Evolutionary conservation across 164 flowering plant species (phyloP).

Genomic region (Stephania cephalantha): DNA sequence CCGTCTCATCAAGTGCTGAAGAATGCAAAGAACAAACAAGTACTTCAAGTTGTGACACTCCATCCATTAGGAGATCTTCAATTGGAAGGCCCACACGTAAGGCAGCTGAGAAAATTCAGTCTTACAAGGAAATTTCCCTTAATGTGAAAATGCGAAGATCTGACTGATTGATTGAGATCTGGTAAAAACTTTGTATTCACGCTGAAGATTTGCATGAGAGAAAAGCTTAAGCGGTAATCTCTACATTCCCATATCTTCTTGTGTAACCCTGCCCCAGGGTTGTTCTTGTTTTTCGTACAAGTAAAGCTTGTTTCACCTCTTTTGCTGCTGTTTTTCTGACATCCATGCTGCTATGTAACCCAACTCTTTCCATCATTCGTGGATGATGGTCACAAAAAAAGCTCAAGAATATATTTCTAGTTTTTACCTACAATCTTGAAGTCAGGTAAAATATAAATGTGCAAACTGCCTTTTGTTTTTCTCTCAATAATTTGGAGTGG

Average conservation of each 20-base stretch:
- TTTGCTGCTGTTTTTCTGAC: background rate
- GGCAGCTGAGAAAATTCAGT: conserved; percentile 63
- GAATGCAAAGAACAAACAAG: background rate
- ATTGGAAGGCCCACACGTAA: conserved; percentile 63
- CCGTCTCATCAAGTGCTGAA: conserved; percentile 11
- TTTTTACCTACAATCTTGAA: background rate
- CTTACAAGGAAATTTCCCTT: conserved; percentile 63
- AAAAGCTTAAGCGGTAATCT: background rate
- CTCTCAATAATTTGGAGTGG: background rate
- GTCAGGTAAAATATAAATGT: background rate
- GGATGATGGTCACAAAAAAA: background rate
- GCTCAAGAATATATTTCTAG: background rate
- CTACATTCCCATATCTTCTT: background rate
- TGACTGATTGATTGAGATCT: conserved; percentile 20
- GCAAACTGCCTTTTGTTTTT: background rate
- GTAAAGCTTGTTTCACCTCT: background rate
- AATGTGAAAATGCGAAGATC: conserved; percentile 56
- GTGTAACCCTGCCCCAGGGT: background rate
- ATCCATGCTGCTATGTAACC: background rate
- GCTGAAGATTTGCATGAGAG: background rate
- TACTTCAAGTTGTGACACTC: conserved; percentile 3
- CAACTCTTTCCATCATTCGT: background rate
- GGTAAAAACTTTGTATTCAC: background rate
- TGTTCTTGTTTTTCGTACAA: background rate
- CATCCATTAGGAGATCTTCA: conserved; percentile 40